Evolutionary conservation across 192 early-diverging fungal genomes (phyloP).

Genomic region (Kickxella alabastrina): DNA sequence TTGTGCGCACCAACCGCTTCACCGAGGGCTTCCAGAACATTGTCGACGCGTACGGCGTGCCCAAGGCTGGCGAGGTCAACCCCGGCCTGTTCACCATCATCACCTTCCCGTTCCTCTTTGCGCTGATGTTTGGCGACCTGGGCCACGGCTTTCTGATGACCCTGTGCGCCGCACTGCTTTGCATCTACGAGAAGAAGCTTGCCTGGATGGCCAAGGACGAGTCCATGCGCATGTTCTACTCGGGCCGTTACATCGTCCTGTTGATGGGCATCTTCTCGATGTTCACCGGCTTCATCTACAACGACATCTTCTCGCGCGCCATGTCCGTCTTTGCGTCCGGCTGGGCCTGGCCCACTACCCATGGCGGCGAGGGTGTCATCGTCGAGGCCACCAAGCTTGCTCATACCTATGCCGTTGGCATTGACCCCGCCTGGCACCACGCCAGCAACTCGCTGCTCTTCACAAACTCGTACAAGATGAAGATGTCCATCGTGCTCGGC

Average conservation of each 20-base stretch:
- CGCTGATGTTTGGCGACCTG: slow-evolving; percentile 99
- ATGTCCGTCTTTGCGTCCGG: slow-evolving; percentile 72
- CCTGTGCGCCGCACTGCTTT: slow-evolving; percentile 69
- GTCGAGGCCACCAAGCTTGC: slow-evolving; percentile 61
- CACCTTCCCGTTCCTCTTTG: slow-evolving; percentile 99
- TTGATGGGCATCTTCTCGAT: slow-evolving; percentile 98
- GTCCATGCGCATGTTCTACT: slow-evolving; percentile 81
- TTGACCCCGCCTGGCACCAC: slow-evolving; percentile 93
- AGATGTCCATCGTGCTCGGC: slow-evolving; percentile 93
- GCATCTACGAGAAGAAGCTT: slow-evolving; percentile 76
- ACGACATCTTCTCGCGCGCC: slow-evolving; percentile 91
- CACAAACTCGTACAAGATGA: slow-evolving; percentile 99
- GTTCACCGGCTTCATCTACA: slow-evolving; percentile 96
- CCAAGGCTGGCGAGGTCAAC: slow-evolving; percentile 95
- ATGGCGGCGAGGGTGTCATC: slow-evolving; percentile 55
- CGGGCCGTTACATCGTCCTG: slow-evolving; percentile 95
- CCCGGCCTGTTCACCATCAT: slow-evolving; percentile 96
- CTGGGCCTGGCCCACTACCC: slow-evolving; percentile 67
- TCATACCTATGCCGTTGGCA: slow-evolving; percentile 72
- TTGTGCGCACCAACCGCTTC: slow-evolving; percentile 92
- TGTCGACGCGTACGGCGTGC: slow-evolving; percentile 96
- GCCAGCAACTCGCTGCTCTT: slow-evolving; percentile 93
- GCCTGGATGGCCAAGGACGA: slow-evolving; percentile 72
- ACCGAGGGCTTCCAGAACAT: slow-evolving; percentile 96
- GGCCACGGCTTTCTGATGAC: slow-evolving; percentile 92